phyloP scores from a whole-genome alignment of 257 asterid genomes.

The Hygrophila difformis region DNA sequence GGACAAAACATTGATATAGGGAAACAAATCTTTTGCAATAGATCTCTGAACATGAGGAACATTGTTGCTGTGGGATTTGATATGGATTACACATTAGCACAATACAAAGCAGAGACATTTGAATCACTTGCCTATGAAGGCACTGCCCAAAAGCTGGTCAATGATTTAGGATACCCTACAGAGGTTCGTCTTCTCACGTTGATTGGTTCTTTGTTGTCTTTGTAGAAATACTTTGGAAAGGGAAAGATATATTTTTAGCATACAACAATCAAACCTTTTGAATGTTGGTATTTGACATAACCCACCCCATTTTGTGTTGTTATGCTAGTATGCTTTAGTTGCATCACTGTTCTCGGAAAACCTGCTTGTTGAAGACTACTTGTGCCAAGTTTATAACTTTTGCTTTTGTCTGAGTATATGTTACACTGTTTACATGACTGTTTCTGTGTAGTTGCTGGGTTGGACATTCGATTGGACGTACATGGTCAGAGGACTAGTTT shows the following conservation, averaged over 20 bases:
- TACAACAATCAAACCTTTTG: no score
- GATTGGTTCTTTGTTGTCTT: neutral
- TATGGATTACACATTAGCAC: constrained; percentile 97
- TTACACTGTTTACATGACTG: neutral
- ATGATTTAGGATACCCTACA: constrained; percentile 75
- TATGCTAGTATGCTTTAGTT: neutral
- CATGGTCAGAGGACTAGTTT: constrained; percentile 99
- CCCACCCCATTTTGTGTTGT: no score
- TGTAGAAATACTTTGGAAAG: neutral
- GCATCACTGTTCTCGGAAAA: neutral
- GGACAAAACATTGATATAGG: constrained; percentile 59
- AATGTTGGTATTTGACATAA: no score
- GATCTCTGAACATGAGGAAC: constrained; percentile 86
- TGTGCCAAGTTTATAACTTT: neutral
- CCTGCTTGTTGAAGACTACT: neutral
- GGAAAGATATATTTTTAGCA: neutral
- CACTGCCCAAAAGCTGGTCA: constrained; percentile 81
- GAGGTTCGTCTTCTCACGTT: constrained; percentile 39
- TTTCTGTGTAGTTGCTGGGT: constrained; percentile 55
- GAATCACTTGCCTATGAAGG: constrained; percentile 91
- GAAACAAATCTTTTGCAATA: constrained; percentile 81
- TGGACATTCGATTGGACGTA: constrained; percentile 90
- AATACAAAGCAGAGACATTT: constrained; percentile 91
- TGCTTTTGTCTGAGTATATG: neutral
- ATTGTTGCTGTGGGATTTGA: constrained; percentile 97